A percentile compares a stretch with the other conserved stretches of the same genome.
phyloP scores from a whole-genome alignment of 495 filamentous ascomycete genomes.

The Friedmanniomyces simplex region DNA sequence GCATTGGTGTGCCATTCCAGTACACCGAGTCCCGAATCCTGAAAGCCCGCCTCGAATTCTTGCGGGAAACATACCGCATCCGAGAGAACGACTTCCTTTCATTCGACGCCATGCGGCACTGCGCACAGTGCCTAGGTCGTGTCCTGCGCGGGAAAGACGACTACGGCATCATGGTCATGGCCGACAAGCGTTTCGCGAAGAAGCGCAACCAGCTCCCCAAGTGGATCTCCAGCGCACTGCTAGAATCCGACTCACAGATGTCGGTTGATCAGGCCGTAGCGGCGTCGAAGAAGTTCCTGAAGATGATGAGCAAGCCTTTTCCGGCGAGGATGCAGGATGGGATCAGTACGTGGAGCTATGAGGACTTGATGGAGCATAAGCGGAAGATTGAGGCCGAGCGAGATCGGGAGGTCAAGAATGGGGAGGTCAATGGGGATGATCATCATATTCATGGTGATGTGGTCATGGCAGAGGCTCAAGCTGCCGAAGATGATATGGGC shows the following conservation, averaged over 20 bases:
- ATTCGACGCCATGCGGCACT: conserved; percentile 98
- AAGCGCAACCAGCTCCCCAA: conserved; percentile 87
- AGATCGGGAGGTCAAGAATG: conserved; percentile 30
- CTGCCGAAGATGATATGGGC: conserved; percentile 11
- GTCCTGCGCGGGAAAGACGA: conserved; percentile 96
- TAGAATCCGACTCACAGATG: conserved; percentile 74
- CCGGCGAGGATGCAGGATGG: conserved; percentile 74
- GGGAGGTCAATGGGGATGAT: conserved; percentile 8
- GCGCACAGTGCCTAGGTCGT: conserved; percentile 91
- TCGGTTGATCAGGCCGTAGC: conserved; percentile 94
- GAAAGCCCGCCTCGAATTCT: conserved; percentile 90
- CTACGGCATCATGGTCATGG: conserved; percentile 97
- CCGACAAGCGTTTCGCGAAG: conserved; percentile 81
- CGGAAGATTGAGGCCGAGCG: conserved; percentile 60
- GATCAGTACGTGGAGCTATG: conserved; percentile 78
- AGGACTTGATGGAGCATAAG: conserved; percentile 67
- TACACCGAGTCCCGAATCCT: conserved; percentile 97
- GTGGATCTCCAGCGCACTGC: conserved; percentile 87
- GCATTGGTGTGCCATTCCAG: conserved; percentile 96
- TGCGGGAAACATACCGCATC: conserved; percentile 94
- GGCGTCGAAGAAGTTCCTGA: conserved; percentile 76
- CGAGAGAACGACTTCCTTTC: conserved; percentile 96
- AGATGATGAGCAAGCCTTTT: conserved; percentile 85
- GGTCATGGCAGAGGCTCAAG: conserved; percentile 16
- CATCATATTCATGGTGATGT: conserved; percentile 11